Evolutionary conservation across 176 grass and related monocot species (phyloP).

Genomic region (Bothriochloa decipiens): DNA sequence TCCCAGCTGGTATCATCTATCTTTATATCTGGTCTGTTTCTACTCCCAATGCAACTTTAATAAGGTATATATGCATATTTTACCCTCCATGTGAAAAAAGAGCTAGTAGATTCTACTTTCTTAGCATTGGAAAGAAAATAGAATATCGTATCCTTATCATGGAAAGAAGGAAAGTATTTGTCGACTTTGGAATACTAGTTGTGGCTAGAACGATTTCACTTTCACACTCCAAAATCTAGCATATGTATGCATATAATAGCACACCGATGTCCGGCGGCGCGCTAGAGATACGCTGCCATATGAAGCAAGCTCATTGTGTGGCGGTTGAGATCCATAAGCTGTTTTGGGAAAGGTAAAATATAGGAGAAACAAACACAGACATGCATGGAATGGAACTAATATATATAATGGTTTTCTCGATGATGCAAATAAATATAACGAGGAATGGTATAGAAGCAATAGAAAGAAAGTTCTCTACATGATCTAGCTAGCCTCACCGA

Average conservation of each 20-base stretch:
- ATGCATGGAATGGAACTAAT: not conserved
- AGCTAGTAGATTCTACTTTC: slow-evolving; percentile 42
- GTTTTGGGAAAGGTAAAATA: not conserved
- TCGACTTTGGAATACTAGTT: not conserved
- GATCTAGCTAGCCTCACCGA: no score
- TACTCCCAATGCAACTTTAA: slow-evolving; percentile 16
- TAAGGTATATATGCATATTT: slow-evolving; percentile 33
- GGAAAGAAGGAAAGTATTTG: slow-evolving; percentile 6
- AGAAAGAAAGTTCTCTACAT: not conserved
- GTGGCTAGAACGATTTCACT: not conserved
- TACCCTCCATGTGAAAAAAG: slow-evolving; percentile 41
- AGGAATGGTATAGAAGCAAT: not conserved
- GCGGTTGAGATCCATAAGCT: not conserved
- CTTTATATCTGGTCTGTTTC: slow-evolving; percentile 18
- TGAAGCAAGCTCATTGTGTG: slow-evolving; percentile 3
- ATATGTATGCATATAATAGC: not conserved
- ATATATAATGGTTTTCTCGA: not conserved
- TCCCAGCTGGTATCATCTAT: not conserved
- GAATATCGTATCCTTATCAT: slow-evolving; percentile 29
- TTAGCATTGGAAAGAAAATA: not conserved
- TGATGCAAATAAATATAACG: not conserved
- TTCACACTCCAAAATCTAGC: slow-evolving; percentile 1
- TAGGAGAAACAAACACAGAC: not conserved
- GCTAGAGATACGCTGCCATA: not conserved
- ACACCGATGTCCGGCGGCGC: not conserved